These are phyloP conservation scores for Sporothrix curviconia DNA, from an alignment of 2,329 filamentous ascomycete species.

Conservation along the genomic window DNA sequence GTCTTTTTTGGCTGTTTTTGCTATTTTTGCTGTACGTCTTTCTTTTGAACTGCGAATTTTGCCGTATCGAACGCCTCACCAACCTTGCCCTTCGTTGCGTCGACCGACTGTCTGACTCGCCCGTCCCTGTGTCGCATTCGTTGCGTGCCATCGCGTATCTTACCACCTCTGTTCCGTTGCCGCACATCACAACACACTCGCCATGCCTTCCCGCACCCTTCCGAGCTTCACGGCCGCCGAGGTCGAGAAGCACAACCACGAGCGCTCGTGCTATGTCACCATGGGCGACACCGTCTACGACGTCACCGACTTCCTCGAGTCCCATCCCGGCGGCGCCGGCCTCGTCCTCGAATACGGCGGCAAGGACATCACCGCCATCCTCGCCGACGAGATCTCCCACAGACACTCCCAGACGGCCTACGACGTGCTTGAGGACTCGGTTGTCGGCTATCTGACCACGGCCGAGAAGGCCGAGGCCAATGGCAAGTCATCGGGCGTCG, in stretches of 20 bases:
- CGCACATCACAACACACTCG: not conserved
- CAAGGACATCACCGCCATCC: constrained; percentile 74
- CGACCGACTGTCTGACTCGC: not conserved
- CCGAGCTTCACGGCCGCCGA: constrained; percentile 78
- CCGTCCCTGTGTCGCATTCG: not conserved
- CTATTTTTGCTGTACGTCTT: not conserved
- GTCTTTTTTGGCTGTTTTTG: not conserved
- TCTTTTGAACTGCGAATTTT: not conserved
- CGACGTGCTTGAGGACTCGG: constrained; percentile 81
- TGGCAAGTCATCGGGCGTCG: constrained; percentile 33
- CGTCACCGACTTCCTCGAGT: constrained; percentile 81
- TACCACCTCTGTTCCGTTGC: no score
- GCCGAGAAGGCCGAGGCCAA: constrained; percentile 45
- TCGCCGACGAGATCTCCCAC: constrained; percentile 79
- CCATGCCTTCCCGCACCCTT: constrained; percentile 73
- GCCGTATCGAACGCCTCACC: not conserved
- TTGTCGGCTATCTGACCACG: constrained; percentile 71
- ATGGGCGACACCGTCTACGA: constrained; percentile 89
- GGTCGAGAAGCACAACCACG: constrained; percentile 71
- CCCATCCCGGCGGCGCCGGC: constrained; percentile 85
- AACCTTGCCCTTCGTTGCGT: no score
- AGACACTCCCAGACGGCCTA: constrained; percentile 88
- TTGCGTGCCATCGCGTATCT: no score
- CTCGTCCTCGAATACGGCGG: constrained; percentile 85
- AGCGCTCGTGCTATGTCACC: constrained; percentile 86